phyloP scores from a whole-genome alignment of 257 asterid species.

The Plantago ovata region DNA sequence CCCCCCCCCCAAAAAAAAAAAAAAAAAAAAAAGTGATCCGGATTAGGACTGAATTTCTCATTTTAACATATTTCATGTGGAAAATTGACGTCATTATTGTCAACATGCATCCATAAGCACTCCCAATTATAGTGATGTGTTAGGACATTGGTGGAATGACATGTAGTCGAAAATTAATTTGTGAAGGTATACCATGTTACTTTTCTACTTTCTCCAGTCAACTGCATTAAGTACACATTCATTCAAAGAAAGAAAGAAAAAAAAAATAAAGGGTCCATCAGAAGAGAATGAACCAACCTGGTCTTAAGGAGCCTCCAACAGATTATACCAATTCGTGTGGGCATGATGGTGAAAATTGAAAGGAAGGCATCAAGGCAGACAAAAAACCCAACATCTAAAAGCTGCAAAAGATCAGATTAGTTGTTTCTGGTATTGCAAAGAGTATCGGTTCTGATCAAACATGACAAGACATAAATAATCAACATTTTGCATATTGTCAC shows the following conservation, averaged over 20 bases:
- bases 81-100: neutral
- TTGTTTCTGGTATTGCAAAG: constrained; percentile 12
- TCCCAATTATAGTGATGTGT: neutral
- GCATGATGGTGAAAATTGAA: constrained; percentile 93
- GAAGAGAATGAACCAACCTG: constrained; percentile 54
- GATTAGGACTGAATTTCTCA: neutral
- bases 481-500: neutral
- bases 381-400: constrained; percentile 79
- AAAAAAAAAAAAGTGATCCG: no score
- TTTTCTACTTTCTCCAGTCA: neutral
- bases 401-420: constrained; percentile 50
- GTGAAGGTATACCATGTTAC: neutral
- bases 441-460: constrained; percentile 17
- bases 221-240: constrained; percentile 10
- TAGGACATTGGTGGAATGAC: neutral
- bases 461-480: neutral
- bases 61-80: constrained; percentile 3
- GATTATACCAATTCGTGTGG: constrained; percentile 59
- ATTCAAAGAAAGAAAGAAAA: constrained; percentile 6
- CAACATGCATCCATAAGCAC: constrained; percentile 6
- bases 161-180: neutral
- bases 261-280: constrained; percentile 11
- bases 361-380: constrained; percentile 94
- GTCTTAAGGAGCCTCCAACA: constrained; percentile 66
- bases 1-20: no score